These are phyloP conservation scores for Sarcodon sp. DNA, from an alignment of 768 basidiomycete species.

Conservation along the genomic window DNA sequence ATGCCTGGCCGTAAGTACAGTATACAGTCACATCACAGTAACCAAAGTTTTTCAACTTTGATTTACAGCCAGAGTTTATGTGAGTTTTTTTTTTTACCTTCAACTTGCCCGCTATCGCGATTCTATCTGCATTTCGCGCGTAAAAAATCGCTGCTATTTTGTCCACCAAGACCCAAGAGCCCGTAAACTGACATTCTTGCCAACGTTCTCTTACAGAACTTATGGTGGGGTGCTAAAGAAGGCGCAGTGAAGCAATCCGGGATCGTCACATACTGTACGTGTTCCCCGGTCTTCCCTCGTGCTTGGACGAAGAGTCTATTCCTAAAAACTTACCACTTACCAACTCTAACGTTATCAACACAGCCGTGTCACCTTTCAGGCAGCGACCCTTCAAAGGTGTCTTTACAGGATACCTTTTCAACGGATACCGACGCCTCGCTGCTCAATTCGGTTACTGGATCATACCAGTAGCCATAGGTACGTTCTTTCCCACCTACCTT, in stretches of 20 bases:
- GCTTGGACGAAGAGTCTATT: neutral
- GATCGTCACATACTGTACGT: constrained; percentile 72
- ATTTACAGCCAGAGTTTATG: constrained; percentile 62
- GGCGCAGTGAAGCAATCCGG: constrained; percentile 63
- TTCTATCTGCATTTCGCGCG: neutral
- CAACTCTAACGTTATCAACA: neutral
- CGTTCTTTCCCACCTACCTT: constrained; percentile 18
- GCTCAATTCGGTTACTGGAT: constrained; percentile 68
- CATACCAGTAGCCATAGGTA: constrained; percentile 68
- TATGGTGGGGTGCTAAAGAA: constrained; percentile 83
- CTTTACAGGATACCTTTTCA: constrained; percentile 70
- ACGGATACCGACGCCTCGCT: constrained; percentile 70
- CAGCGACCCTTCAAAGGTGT: constrained; percentile 61
- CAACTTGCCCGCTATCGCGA: neutral
- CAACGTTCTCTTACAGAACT: constrained; percentile 33
- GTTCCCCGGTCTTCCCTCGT: neutral
- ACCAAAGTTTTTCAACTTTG: constrained; percentile 3
- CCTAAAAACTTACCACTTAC: neutral
- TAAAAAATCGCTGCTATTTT: too few relatives aligned
- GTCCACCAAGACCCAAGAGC: neutral
- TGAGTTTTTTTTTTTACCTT: constrained; percentile 28
- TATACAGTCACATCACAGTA: neutral
- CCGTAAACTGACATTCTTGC: neutral
- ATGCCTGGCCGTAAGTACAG: constrained; percentile 75
- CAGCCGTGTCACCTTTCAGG: constrained; percentile 78